Conservation (phyloP, 768 basidiomycete species). For the Mycena rebaudengoi region DNA sequence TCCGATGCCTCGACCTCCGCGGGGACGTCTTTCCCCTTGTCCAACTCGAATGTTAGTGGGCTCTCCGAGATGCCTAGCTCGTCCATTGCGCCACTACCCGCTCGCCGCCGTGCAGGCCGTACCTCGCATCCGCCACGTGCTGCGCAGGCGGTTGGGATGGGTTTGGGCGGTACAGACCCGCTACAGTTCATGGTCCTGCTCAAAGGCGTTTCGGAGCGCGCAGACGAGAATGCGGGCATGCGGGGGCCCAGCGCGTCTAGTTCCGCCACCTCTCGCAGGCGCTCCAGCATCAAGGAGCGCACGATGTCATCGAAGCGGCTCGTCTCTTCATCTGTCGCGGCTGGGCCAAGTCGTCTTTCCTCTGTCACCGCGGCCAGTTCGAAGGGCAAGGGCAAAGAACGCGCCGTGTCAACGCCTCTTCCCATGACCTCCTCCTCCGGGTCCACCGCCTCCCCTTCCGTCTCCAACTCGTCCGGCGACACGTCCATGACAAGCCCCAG, state of each 20-base stretch:
- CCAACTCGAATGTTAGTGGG: not conserved
- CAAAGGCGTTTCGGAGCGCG: conserved; percentile 16
- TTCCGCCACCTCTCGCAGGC: not conserved
- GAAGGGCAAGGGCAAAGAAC: conserved; percentile 15
- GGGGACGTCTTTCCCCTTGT: not conserved
- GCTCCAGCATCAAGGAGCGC: conserved; percentile 16
- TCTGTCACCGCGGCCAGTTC: not conserved
- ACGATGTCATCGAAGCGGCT: no score
- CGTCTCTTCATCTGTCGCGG: no score
- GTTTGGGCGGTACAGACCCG: not conserved
- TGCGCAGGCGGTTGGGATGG: not conserved
- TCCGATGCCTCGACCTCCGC: not conserved
- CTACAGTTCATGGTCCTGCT: conserved; percentile 1
- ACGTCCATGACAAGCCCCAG: conserved; percentile 18
- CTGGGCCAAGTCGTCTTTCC: not conserved
- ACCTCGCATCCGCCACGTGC: not conserved
- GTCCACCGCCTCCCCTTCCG: not conserved
- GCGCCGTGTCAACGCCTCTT: not conserved
- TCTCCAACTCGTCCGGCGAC: conserved; percentile 5
- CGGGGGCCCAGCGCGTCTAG: not conserved
- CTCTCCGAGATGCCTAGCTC: not conserved
- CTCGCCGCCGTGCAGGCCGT: not conserved
- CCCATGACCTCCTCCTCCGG: not conserved
- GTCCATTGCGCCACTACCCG: not conserved
- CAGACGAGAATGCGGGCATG: conserved; percentile 20